Base-by-base conservation (phyloP, 2,329 filamentous ascomycete genomes). In the Shiraia bambusicola region DNA sequence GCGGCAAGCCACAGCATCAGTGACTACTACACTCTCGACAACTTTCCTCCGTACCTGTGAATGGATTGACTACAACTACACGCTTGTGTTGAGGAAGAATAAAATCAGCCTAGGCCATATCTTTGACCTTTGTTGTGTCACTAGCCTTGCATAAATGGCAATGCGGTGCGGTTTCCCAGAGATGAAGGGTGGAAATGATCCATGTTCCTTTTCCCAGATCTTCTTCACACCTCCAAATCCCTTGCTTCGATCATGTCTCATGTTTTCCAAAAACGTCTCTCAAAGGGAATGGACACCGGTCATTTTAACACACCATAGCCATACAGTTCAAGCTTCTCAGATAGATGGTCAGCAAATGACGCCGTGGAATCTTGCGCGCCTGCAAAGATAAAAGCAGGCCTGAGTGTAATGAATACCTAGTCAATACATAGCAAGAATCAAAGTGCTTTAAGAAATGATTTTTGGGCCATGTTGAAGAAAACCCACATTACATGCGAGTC, bases 1-100 rank as follows among this genome's bases (percentile, higher is more conserved):
- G 46, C 37, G 41, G 47, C 39, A 37, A 42, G 48, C 48, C 48
- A 45, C 40, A 34, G 37, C 47, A 47, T 50, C 40, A 50, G 42
- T 35, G 29, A n/a, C 13, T 22, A 22, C 19, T 22, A 5, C 19
- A 22, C 19, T 5, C 4, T 8, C 19, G 4, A 8, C 19, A 22
- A 8, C 19, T 22, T 22, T 22, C 8, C 19, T 22, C 19, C 19
- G 19, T 22, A 4, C 19, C 19, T 22, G 8, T 22, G 4, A 22
- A 8, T 8, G 4, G 19, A 8, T 4, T 5, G 19, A 22, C 19
- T 22, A 22, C 19, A 4, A 22, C 8, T 22, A 22, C 19, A 22
- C 19, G 19, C 19, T 22, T 22, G 19, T 8, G 19, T n/a, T n/a
- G n/a, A n/a, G n/a, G n/a, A n/a, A n/a, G n/a, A n/a, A n/a, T n/a